Evolutionary conservation across 352 stramenopile species (phyloP), one percentile per base, ranked within the genome.

Genomic region (Globisporangium polare): DNA sequence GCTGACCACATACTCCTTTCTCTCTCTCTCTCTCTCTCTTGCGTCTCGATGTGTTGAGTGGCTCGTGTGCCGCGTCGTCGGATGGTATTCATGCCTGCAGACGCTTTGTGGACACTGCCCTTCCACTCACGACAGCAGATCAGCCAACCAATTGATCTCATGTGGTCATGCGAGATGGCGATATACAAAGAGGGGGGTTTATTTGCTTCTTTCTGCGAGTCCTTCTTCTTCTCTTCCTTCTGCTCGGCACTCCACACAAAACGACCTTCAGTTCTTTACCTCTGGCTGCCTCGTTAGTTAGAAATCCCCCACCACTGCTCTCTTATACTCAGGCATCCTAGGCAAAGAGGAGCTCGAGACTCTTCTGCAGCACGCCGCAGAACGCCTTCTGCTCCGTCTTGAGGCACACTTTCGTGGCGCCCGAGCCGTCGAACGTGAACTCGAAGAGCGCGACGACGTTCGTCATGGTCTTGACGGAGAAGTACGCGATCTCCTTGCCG

Each of bases 401-500:
- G 53, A 99, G 75, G 63, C 94, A 98, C 68, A 98, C 86, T 73
- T 98, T 98, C 49, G 80, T 90, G 20, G 75, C 80, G 68, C 85
- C 86, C 29, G 96, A 90, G 47, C 88, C 93, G 68, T 98, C 96
- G 72, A 98, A 98, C 51, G 95, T 98, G 58, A 98, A 83, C 71
- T 99, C 96, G 31, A 97, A 91, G 13, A 98, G 81, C 60, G 96
- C 96, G 20, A 92, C 77, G 59, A 97, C 87, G 39, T 94, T 94
- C 22, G 91, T 97, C 63, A 96, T 88, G 54, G 90, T 98, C 67
- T 96, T 95, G 74, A 96, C 79, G n/a, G 81, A 97, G 69, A 97
- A 98, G 69, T 99, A 99, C 18, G 95, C 92, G 52, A 98, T 96
- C 66, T 98, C 92, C 75, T 98, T 97, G 62, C 88, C 92, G 61